phyloP scores from a whole-genome alignment of 208 protist species.

The Lotmaria passim region DNA sequence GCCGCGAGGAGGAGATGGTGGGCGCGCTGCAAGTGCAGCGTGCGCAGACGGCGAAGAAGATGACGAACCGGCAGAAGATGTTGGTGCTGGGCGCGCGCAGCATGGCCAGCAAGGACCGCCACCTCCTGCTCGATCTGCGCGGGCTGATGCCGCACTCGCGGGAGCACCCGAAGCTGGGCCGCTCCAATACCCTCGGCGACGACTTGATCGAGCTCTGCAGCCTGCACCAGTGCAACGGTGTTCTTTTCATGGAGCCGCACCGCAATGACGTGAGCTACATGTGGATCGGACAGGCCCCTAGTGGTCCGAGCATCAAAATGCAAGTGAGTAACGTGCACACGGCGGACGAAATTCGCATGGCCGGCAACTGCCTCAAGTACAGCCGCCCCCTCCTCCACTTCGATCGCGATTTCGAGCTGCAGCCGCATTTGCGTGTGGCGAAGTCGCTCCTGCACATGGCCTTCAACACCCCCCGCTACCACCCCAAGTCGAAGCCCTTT shows the following conservation, averaged over 20 bases:
- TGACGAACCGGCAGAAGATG: slow-evolving; percentile 95
- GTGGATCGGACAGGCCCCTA: slow-evolving; percentile 93
- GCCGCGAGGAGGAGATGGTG: slow-evolving; percentile 59
- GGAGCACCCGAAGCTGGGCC: slow-evolving; percentile 91
- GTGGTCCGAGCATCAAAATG: slow-evolving; percentile 96
- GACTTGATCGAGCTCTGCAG: slow-evolving; percentile 90
- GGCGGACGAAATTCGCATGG: slow-evolving; percentile 97
- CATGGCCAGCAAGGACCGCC: slow-evolving; percentile 91
- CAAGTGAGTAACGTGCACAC: slow-evolving; percentile 96
- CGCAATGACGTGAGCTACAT: slow-evolving; percentile 93
- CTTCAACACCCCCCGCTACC: slow-evolving; percentile 96
- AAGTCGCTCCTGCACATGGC: slow-evolving; percentile 97
- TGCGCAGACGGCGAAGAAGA: slow-evolving; percentile 73
- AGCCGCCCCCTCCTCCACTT: slow-evolving; percentile 97
- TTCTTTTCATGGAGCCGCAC: slow-evolving; percentile 93
- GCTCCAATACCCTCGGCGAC: slow-evolving; percentile 67
- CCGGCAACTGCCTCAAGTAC: slow-evolving; percentile 98
- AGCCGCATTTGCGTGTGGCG: slow-evolving; percentile 91
- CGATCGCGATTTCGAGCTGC: slow-evolving; percentile 95
- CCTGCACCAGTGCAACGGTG: slow-evolving; percentile 94
- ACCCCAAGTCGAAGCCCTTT: slow-evolving; percentile 98
- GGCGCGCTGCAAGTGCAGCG: slow-evolving; percentile 51
- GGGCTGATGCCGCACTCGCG: slow-evolving; percentile 95
- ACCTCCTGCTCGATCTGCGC: slow-evolving; percentile 94
- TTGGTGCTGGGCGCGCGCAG: slow-evolving; percentile 91